Evolutionary conservation across 371 early-diverging fungal genomes (phyloP).

Genomic region (Rhizomucor pusillus): DNA sequence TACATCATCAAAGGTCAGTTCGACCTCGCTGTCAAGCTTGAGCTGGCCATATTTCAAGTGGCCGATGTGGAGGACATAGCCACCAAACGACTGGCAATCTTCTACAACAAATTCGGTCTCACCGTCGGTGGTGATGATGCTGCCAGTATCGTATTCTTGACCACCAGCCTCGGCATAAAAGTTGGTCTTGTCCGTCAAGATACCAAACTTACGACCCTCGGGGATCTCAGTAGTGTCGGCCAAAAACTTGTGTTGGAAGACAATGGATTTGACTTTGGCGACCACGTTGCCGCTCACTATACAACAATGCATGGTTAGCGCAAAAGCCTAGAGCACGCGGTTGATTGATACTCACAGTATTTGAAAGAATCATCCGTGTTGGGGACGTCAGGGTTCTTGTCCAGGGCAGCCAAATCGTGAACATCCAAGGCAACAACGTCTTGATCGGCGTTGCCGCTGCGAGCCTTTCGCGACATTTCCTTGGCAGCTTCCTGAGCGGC

Average conservation of each 20-base stretch:
- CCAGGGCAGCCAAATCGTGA: constrained; percentile 87
- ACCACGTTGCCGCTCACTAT: constrained; percentile 63
- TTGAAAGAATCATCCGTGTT: constrained; percentile 92
- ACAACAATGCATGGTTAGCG: not conserved
- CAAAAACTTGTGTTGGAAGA: constrained; percentile 57
- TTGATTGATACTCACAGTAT: constrained; percentile 49
- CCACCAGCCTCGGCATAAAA: constrained; percentile 99
- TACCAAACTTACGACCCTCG: constrained; percentile 65
- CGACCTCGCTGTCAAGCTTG: constrained; percentile 66
- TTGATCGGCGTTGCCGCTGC: constrained; percentile 55
- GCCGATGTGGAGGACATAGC: constrained; percentile 97
- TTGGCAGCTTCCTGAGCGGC: constrained; percentile 82
- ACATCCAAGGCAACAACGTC: constrained; percentile 83
- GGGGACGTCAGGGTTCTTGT: constrained; percentile 66
- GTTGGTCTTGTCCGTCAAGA: constrained; percentile 97
- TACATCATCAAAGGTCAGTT: constrained; percentile 82
- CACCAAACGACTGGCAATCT: constrained; percentile 94
- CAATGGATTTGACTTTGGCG: constrained; percentile 73
- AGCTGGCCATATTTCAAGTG: constrained; percentile 87
- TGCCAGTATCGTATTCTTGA: constrained; percentile 97
- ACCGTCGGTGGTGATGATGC: constrained; percentile 79
- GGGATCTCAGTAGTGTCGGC: constrained; percentile 49
- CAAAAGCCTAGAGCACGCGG: not conserved
- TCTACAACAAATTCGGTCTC: constrained; percentile 89
- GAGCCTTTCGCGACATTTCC: constrained; percentile 72